Evolutionary conservation across 2,329 filamentous ascomycete genomes (phyloP), one percentile per base, ranked within the genome.

Genomic region (Fonsecaea nubica): DNA sequence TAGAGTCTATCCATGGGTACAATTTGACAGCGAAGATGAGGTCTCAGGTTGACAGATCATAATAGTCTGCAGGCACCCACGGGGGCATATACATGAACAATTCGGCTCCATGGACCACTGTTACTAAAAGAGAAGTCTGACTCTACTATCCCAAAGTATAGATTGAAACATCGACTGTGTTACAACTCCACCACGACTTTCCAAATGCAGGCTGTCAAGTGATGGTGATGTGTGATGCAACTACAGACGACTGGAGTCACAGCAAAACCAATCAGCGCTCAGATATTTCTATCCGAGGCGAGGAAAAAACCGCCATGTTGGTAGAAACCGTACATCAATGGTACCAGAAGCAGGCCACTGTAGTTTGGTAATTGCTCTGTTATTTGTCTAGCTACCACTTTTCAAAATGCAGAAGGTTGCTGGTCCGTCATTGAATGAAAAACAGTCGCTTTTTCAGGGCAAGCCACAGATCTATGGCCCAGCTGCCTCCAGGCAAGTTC

Each of bases 301-400:
- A n/a, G 33, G n/a, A 54, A 7, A 40, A 38, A 18, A 33, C 21
- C 36, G 58, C 42, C 58, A 45, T 18, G 13, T 45, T 13, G 12
- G 6, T 40, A 25, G 4, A 7, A 38, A 7, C n/a, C 8, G 12
- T 33, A 18, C 9, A 40, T 6, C 15, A 50, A 13, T 21, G 12
- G 4, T 13, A 52, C 5, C 1, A 5, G 15, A 35, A 13, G 52
- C 58, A 21, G 32, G 18, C 5, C 13, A 36, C 3, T n/a, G 15
- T 50, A 18, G 18, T 58, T 40, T 61, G 58, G 45, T 56, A 65
- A 69, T 65, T 70, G 55, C 59, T 65, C 63, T 50, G 63, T 56
- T 58, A 63, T 68, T 66, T 56, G 62, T 67, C 68, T 70, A 70
- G 65, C 65, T 70, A 68, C 63, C 65, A 68, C 59, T 57, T 58